Evolutionary conservation across 2,329 filamentous ascomycete genomes (phyloP).

Genomic region (Sporothrix pallida): DNA sequence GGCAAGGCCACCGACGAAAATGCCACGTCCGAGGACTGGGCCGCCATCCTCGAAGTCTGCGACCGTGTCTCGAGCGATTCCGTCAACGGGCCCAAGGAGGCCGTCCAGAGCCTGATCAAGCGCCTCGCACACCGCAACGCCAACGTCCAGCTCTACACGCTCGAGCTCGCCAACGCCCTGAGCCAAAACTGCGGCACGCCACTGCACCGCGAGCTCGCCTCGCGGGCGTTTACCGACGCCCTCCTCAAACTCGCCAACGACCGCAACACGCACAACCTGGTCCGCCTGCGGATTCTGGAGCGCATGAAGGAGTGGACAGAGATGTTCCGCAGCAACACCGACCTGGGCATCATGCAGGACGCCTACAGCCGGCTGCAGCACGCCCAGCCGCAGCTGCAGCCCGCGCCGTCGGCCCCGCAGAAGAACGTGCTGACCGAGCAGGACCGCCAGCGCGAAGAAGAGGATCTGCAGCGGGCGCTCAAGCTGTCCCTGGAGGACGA

Average conservation of each 20-base stretch:
- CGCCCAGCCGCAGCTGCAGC: slow-evolving; percentile 82
- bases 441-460: slow-evolving; percentile 93
- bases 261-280: slow-evolving; percentile 92
- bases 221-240: slow-evolving; percentile 91
- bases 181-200: slow-evolving; percentile 88
- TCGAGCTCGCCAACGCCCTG: slow-evolving; percentile 90
- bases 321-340: slow-evolving; percentile 88
- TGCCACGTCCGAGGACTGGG: slow-evolving; percentile 80
- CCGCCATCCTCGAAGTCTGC: slow-evolving; percentile 67
- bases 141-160: slow-evolving; percentile 93
- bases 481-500: slow-evolving; percentile 93
- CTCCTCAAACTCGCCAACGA: slow-evolving; percentile 89
- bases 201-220: slow-evolving; percentile 88
- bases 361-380: slow-evolving; percentile 86
- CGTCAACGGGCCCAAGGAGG: slow-evolving; percentile 73
- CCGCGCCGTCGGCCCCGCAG: slow-evolving; percentile 84
- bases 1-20: slow-evolving; percentile 94
- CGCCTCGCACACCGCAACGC: slow-evolving; percentile 90
- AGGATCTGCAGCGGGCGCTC: slow-evolving; percentile 94
- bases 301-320: slow-evolving; percentile 96
- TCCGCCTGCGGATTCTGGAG: slow-evolving; percentile 96
- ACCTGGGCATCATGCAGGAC: slow-evolving; percentile 96
- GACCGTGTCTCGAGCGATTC: slow-evolving; percentile 62
- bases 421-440: slow-evolving; percentile 90
- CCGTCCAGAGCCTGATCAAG: slow-evolving; percentile 88